Base-by-base conservation (phyloP, 495 filamentous ascomycete species). In the Penicillium atrosanguineum region DNA sequence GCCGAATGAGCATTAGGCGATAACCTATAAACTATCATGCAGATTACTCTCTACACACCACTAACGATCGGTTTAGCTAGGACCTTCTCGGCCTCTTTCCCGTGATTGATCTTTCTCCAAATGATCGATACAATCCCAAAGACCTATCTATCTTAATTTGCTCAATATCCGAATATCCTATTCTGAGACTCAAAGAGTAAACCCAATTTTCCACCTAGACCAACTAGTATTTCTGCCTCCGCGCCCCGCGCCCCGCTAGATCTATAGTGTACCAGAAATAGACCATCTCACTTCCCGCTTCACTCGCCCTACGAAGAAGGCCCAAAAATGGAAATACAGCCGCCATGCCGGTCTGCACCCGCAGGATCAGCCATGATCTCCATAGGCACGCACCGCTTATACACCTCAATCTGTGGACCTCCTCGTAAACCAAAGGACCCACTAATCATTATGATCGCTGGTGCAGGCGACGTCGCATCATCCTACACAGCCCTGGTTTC, bases 401-500 rank as follows among this genome's bases (percentile, higher is more conserved):
- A 51, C 19, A 48, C 58, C 19, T 64, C 63, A 5, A 41, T 68
- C 7, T 59, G 52, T 38, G 71, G 72, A 2, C 50, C 50, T 6
- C 44, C 40, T 12, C 64, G 62, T 21, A 38, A 29, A 8, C 50
- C 62, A 23, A 29, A 41, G 26, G 62, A 69, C 21, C 72, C 72
- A 7, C 51, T 79, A 7, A 56, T 79, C 20, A 63, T 81, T 46
- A 65, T 78, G 48, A 62, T 81, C 46, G 53, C 73, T 14, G 79
- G 79, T 41, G 68, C 72, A 0, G 75, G 76, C 42, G 77, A 75
- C 46, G 71, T 73, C 28, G 67, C 70, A 23, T 64, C 73, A 15
- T 65, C 71, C 3, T 79, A 74, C 66, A 63, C 66, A 55, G 68
- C 70, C 28, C 62, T 80, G 25, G 61, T 65, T 41, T 54, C 60